Evolutionary conservation across 768 basidiomycete genomes (phyloP), one percentile per base, ranked within the genome.

Genomic region (Galerina marginata): DNA sequence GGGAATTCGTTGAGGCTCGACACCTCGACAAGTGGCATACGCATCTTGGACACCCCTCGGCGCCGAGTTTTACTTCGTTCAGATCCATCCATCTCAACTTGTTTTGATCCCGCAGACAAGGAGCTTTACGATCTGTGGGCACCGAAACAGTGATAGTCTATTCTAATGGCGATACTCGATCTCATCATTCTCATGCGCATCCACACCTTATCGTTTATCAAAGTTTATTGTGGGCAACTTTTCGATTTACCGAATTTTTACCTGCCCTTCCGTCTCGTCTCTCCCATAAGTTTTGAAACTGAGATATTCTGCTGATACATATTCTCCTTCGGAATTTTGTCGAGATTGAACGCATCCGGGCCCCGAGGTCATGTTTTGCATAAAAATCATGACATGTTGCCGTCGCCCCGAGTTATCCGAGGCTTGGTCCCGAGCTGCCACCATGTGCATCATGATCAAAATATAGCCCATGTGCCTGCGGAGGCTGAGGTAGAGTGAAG

Each of bases 81-180:
- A 23, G 91, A 93, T 71, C 83, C 88, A 4, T 75, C 88, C 6
- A 76, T 92, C 43, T 69, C 86, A 56, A 90, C 90, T 37, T 89
- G 85, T 63, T 94, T 94, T 66, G 91, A 93, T 71, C 82, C 85
- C 12, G 78, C 82, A 23, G 92, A 94, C 74, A 86, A 81, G 74
- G 88, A 92, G 65, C 78, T 94, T 20, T 92, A 93, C 66, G 84
- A 87, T 46, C 78, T 93, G 9, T 93, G 92, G 92, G 88, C 79
- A 29, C 87, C 89, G 4, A 81, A 75, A 62, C 50, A 47, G 23
- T 49, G 38, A 57, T 39, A 38, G 20, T 10, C n/a, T 10, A 11
- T 33, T 48, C 33, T 38, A 12, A n/a, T 47, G 15, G 29, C 29
- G 29, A 5, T 7, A 33, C 29, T 7, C 29, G 29, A 33, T 33